Evolutionary conservation across 2,329 filamentous ascomycete genomes (phyloP), one percentile per base, ranked within the genome.

Genomic region (Cucurbitaria berberidis): DNA sequence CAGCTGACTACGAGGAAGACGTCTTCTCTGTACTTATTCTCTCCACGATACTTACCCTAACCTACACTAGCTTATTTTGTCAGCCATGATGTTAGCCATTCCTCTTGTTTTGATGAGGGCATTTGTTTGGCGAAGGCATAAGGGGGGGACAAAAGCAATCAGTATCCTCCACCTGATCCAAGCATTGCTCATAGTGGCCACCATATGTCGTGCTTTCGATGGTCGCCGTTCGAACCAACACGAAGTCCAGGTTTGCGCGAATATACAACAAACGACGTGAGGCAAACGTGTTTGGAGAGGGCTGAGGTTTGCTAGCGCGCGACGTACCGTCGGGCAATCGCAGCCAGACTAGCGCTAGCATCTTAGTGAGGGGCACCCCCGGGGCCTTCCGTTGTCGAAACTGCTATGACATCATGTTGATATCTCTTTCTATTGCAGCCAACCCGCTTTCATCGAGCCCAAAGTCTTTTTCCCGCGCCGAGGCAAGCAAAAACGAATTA

Each of bases 181-280:
- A 24, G 29, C 3, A 56, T 59, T 50, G 49, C 56, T 45, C 46
- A 59, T 60, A 21, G 26, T 43, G 51, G 60, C 58, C 57, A 61
- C 53, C 1, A 22, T 34, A 61, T 63, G 60, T 63, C 60, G 60
- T 59, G 56, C 48, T 59, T 55, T 51, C 15, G 42, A 45, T 55
- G 44, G 38, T 32, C 35, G 45, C 46, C 22, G 27, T 16, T 38
- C 41, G 18, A 32, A 35, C 30, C 32, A 41, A n/a, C n/a, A 3
- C 22, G 24, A 35, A 19, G 18, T 3, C 40, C 26, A 36, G 30
- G 34, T 39, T 8, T 16, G 48, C 45, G 30, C 34, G 42, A 44
- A 49, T 51, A 41, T 24, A 26, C 5, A 39, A 48, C 40, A 30
- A 38, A 51, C 32, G n/a, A 44, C 8, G 45, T 45, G 32, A 32